Conservation (phyloP, 768 basidiomycete genomes). For the Pleurotus ostreatus region DNA sequence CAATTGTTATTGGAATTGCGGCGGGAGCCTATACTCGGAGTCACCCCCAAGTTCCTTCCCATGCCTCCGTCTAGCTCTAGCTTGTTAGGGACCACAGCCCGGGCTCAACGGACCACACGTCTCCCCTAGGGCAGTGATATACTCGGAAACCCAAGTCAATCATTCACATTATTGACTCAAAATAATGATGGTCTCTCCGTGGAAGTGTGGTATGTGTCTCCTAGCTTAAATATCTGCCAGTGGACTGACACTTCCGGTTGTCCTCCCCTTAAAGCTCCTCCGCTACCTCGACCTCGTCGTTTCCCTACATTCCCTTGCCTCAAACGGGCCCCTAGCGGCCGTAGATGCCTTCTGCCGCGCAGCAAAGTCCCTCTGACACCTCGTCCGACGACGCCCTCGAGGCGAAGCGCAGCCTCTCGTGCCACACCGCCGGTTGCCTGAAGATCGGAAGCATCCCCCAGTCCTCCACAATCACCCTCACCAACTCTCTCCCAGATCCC, state of each 20-base stretch:
- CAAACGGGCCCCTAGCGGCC: background rate
- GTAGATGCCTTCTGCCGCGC: background rate
- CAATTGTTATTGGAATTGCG: too few relatives aligned
- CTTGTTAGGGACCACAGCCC: too few relatives aligned
- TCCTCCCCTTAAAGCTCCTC: background rate
- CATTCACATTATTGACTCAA: background rate
- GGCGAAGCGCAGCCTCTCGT: background rate
- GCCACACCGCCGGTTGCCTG: background rate
- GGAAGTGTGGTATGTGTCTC: background rate
- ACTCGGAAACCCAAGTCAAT: too few relatives aligned
- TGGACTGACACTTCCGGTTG: background rate
- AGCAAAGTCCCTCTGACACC: background rate
- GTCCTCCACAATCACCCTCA: slow-evolving; percentile 1
- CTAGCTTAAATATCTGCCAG: background rate
- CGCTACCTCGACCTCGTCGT: background rate
- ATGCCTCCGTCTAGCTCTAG: too few relatives aligned
- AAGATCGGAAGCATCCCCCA: background rate
- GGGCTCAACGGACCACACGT: too few relatives aligned
- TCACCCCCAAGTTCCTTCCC: too few relatives aligned
- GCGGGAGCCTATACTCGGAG: too few relatives aligned
- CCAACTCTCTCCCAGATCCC: background rate
- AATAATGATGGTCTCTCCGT: background rate
- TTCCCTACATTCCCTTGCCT: background rate
- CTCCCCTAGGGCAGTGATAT: background rate
- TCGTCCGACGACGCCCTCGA: background rate